Evolutionary conservation across 2,329 filamentous ascomycete genomes (phyloP).

Genomic region (Ploettnerulaceae sp.): DNA sequence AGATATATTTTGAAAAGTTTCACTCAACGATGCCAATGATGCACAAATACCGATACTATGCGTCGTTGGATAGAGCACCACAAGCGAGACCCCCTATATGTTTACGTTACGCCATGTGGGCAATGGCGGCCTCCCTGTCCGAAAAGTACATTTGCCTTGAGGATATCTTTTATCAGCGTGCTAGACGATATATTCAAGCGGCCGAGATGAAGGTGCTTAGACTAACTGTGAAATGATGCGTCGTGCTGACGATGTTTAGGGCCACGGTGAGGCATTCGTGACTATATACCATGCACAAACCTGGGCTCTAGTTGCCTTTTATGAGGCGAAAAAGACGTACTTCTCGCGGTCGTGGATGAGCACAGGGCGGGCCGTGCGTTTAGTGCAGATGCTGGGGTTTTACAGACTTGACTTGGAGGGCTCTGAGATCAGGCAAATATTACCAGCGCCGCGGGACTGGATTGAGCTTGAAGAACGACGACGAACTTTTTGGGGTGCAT

Average conservation of each 20-base stretch:
- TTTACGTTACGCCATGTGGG: constrained; percentile 84
- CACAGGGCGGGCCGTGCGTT: constrained; percentile 61
- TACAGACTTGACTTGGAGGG: constrained; percentile 67
- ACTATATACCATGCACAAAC: constrained; percentile 70
- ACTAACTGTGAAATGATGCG: neutral
- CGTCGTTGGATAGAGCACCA: constrained; percentile 66
- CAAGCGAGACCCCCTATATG: constrained; percentile 76
- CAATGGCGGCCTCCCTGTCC: constrained; percentile 65
- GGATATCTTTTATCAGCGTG: constrained; percentile 74
- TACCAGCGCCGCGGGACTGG: constrained; percentile 73
- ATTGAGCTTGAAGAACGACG: constrained; percentile 76
- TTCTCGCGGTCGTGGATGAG: constrained; percentile 87
- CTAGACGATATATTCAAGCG: constrained; percentile 75
- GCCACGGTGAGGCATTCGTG: constrained; percentile 71
- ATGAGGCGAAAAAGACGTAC: constrained; percentile 80
- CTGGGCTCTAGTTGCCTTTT: constrained; percentile 68
- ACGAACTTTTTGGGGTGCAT: constrained; percentile 81
- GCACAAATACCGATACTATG: constrained; percentile 69
- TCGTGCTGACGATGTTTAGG: constrained; percentile 41
- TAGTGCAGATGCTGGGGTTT: constrained; percentile 80
- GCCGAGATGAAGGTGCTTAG: constrained; percentile 70
- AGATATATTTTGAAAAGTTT: constrained; percentile 70
- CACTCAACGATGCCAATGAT: constrained; percentile 72
- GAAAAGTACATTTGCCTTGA: constrained; percentile 69
- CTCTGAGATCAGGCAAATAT: constrained; percentile 65